These are phyloP conservation scores for Ganoderma sinense DNA, from an alignment of 1,284 basidiomycete species.

Conservation along the genomic window DNA sequence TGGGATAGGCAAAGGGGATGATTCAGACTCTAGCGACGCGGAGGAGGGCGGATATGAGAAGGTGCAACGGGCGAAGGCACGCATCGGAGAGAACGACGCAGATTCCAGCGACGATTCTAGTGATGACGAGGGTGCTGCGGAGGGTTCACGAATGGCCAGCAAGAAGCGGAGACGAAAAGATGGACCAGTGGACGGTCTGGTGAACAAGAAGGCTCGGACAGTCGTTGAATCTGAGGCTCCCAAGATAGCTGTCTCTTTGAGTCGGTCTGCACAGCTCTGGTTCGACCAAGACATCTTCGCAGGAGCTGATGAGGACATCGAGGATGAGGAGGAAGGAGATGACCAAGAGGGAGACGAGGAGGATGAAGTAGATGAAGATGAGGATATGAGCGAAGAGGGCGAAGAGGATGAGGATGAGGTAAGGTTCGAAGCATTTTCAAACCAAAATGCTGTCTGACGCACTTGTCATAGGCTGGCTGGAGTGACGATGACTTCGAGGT, in stretches of 20 bases:
- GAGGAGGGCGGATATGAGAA: slow-evolving; percentile 83
- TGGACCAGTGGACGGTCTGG: slow-evolving; percentile 35
- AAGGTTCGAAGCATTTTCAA: not conserved
- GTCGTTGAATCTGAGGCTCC: slow-evolving; percentile 50
- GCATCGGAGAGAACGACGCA: slow-evolving; percentile 49
- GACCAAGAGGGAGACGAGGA: slow-evolving; percentile 41
- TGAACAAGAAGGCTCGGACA: slow-evolving; percentile 51
- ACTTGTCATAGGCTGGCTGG: slow-evolving; percentile 14
- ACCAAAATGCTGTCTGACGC: slow-evolving; percentile 16
- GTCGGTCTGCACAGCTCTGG: slow-evolving; percentile 78
- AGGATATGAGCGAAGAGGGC: slow-evolving; percentile 19
- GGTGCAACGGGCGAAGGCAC: slow-evolving; percentile 69
- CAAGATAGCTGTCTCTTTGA: slow-evolving; percentile 44
- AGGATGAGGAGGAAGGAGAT: slow-evolving; percentile 48
- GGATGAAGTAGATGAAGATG: slow-evolving; percentile 38
- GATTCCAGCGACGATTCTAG: slow-evolving; percentile 58
- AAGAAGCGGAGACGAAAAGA: slow-evolving; percentile 54
- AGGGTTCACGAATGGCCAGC: slow-evolving; percentile 44
- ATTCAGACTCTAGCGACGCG: slow-evolving; percentile 46
- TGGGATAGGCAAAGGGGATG: slow-evolving; percentile 67
- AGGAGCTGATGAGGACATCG: slow-evolving; percentile 66
- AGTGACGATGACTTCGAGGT: slow-evolving; percentile 71
- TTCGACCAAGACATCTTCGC: slow-evolving; percentile 96
- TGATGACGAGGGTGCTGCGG: slow-evolving; percentile 62
- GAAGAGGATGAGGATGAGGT: slow-evolving; percentile 17